Evolutionary conservation across 495 filamentous ascomycete species (phyloP), one percentile per base, ranked within the genome.

Genomic region (Cairneyella variabilis): DNA sequence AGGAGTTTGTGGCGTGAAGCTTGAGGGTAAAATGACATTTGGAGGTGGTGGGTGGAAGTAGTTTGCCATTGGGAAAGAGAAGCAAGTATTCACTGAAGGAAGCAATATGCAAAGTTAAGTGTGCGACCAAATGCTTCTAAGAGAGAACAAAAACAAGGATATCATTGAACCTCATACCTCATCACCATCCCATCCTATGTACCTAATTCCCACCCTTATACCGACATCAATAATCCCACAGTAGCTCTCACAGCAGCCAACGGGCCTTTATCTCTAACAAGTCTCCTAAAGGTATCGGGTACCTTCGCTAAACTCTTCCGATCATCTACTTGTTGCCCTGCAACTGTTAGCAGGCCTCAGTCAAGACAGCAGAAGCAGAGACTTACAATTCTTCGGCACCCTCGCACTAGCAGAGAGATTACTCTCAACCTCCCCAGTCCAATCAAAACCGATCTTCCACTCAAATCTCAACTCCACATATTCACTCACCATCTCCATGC

Each of bases 381-480:
- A 73, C 76, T 70, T 64, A 80, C 82, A 84, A 42, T 69, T 76
- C 41, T 64, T 66, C 26, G 79, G 79, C 17, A 74, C 54, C 10
- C 70, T 66, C 2, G 76, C 70, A 52, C 71, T 51, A 23, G 76
- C 70, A 2, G 64, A 58, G 22, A 85, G 61, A 42, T 65, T 65
- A 52, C 73, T 80, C 62, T 76, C 70, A 4, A 79, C 79, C 62
- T 85, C 80, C 4, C 82, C 82, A 0, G 78, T 80, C 80, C 80
- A 83, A 59, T 84, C 80, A 64, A 85, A 83, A 11, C 66, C 60
- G 34, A 84, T 78, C 26, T 59, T 62, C 82, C 82, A 85, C 62
- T 68, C 64, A 14, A 81, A 64, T n/a, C 75, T 68, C 28, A 73
- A 47, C 51, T 57, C 63, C 12, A 59, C 57, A 48, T 44, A 42